phyloP scores from a whole-genome alignment of 2,329 filamentous ascomycete genomes.

The Gaeumannomyces sp. region DNA sequence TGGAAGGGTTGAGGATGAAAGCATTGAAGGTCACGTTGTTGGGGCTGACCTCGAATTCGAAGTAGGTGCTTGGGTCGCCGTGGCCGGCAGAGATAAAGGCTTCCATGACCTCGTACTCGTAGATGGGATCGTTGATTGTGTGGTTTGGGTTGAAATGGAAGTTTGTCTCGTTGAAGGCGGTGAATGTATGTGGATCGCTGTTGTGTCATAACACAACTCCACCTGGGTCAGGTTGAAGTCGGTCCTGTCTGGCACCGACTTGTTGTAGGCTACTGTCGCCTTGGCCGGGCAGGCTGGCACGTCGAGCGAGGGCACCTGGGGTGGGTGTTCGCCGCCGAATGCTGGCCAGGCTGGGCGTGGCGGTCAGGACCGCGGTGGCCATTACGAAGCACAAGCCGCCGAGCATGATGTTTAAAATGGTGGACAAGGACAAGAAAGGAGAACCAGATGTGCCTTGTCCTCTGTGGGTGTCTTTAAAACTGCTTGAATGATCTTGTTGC shows the following conservation, averaged over 20 bases:
- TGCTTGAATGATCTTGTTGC: no score
- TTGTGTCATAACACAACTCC: constrained; percentile 39
- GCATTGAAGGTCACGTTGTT: constrained; percentile 46
- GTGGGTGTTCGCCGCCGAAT: neutral
- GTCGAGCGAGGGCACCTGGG: constrained; percentile 18
- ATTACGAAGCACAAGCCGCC: neutral
- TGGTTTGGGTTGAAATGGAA: constrained; percentile 39
- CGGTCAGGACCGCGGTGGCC: neutral
- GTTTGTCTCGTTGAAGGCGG: constrained; percentile 37
- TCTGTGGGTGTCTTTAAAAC: no score
- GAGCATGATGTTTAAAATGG: neutral
- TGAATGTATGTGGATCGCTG: constrained; percentile 36
- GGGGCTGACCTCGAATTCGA: constrained; percentile 45
- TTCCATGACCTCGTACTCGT: constrained; percentile 45
- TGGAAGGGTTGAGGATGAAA: constrained; percentile 44
- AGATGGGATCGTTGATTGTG: constrained; percentile 40
- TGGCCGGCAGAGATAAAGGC: constrained; percentile 40
- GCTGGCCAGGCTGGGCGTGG: neutral
- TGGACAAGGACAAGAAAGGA: neutral
- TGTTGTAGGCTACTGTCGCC: constrained; percentile 32
- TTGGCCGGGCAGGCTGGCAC: constrained; percentile 33
- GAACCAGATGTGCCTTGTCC: neutral
- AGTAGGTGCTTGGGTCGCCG: constrained; percentile 40
- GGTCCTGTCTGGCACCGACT: constrained; percentile 33
- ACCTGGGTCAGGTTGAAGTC: constrained; percentile 38